Conservation (phyloP, 208 protist species). For the Leishmania arabica region DNA sequence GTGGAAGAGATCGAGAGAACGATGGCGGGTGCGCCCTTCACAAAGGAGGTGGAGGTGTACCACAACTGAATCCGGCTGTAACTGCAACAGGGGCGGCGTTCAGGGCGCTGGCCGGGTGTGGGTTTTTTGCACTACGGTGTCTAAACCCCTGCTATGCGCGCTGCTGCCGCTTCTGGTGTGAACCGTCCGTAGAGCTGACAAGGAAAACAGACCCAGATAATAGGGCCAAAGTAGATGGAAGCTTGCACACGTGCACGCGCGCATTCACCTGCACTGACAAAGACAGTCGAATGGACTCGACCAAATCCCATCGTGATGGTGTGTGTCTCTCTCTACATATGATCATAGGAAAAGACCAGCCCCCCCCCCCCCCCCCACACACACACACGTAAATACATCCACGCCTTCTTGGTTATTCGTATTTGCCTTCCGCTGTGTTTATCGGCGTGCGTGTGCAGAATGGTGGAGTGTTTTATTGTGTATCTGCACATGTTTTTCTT, state of each 20-base stretch:
- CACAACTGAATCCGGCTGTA: constrained; percentile 29
- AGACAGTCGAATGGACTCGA: not conserved
- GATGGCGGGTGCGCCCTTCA: constrained; percentile 79
- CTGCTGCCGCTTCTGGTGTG: not conserved
- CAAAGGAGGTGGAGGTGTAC: constrained; percentile 66
- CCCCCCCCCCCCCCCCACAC: not conserved
- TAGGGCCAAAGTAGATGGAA: not conserved
- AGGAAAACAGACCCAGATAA: not conserved
- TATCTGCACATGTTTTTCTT: not conserved
- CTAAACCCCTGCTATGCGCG: too few species aligned
- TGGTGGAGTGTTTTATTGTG: not conserved
- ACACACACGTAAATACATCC: not conserved
- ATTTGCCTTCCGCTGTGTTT: not conserved
- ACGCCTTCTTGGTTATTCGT: not conserved
- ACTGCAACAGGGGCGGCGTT: not conserved
- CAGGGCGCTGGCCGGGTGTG: not conserved
- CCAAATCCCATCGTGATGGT: not conserved
- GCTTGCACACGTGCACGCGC: constrained; percentile 2
- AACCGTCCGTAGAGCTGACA: not conserved
- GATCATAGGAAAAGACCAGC: not conserved
- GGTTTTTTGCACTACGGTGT: not conserved
- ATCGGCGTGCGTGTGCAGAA: not conserved
- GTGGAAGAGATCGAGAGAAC: constrained; percentile 87
- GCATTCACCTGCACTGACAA: not conserved
- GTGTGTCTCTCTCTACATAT: too few species aligned